Conservation (phyloP, 352 stramenopile genomes). For the Pythium brachiatum region DNA sequence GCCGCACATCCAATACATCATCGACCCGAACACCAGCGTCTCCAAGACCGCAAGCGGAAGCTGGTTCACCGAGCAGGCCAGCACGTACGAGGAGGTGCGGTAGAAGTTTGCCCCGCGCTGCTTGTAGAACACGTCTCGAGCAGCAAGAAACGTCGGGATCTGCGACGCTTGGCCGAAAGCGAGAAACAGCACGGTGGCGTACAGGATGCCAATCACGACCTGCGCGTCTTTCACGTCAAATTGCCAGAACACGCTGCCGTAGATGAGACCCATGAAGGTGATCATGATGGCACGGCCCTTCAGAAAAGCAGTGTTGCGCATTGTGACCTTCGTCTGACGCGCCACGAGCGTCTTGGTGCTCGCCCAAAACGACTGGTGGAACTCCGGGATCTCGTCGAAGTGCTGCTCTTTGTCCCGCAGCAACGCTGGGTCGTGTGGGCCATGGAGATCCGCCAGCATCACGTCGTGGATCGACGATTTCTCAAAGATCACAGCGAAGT, state of each 20-base stretch:
- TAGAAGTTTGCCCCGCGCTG: slow-evolving; percentile 70
- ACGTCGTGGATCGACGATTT: slow-evolving; percentile 18
- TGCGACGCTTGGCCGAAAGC: slow-evolving; percentile 39
- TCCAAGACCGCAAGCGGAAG: slow-evolving; percentile 39
- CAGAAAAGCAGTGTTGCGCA: slow-evolving; percentile 31
- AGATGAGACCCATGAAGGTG: slow-evolving; percentile 27
- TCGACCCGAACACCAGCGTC: slow-evolving; percentile 37
- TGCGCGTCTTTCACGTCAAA: slow-evolving; percentile 23
- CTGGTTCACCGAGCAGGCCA: slow-evolving; percentile 32
- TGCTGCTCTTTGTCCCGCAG: slow-evolving; percentile 53
- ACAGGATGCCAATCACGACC: slow-evolving; percentile 44
- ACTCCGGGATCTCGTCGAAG: slow-evolving; percentile 12
- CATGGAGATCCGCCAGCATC: slow-evolving; percentile 71
- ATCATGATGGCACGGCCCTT: slow-evolving; percentile 24
- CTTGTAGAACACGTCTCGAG: slow-evolving; percentile 58
- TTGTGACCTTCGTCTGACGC: slow-evolving; percentile 53
- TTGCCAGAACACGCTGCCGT: slow-evolving; percentile 22
- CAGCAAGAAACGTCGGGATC: slow-evolving; percentile 56
- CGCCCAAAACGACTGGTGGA: slow-evolving; percentile 8
- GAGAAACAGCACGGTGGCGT: slow-evolving; percentile 5
- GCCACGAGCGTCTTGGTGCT: slow-evolving; percentile 8
- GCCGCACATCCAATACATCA: too few relatives aligned
- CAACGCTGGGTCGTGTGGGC: slow-evolving; percentile 86
- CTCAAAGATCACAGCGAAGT: slow-evolving; percentile 25
- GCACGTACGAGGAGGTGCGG: too few relatives aligned